Evolutionary conservation across 108 stramenopile genomes (phyloP), one percentile per base, ranked within the genome.

Genomic region (Halocafeteria seosinensis): DNA sequence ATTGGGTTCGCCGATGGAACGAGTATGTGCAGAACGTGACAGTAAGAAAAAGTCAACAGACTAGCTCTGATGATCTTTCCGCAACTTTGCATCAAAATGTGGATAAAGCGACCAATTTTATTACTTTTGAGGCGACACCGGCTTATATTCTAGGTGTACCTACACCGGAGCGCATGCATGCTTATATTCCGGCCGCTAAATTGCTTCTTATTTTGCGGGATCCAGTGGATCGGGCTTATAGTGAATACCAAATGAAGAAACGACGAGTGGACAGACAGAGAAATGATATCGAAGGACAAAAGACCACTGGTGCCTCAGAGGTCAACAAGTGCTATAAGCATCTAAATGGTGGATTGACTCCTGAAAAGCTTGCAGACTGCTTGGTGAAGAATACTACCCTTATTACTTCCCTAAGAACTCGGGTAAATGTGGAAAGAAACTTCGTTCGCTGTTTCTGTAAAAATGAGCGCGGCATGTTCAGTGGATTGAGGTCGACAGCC

Each of bases 231-330:
- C 25, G 66, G 42, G 55, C 55, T 4, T 67, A 67, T 21, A 59
- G 55, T 9, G 66, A 67, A 31, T 67, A 34, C 27, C 50, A 67
- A 8, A 67, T 67, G 66, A 67, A 67, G 28, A n/a, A 33, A 30
- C 34, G 63, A 21, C 23, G 63, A 17, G 63, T 64, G 47, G 5
- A 4, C 25, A 21, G 8, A 21, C 38, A 64, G 50, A 8, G 4
- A 30, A 11, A 64, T 31, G 52, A 5, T 30, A 53, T 5, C 52
- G 52, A 9, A n/a, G n/a, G n/a, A n/a, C n/a, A n/a, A 17, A 47
- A 47, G 42, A 47, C 42, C 21, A 17, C 42, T 21, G 42, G n/a
- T n/a, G n/a, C n/a, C n/a, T n/a, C n/a, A n/a, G n/a, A n/a, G n/a
- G n/a, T n/a, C n/a, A n/a, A n/a, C n/a, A n/a, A n/a, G n/a, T n/a